phyloP scores from a whole-genome alignment of 106 monocot species.

The Dendrobium catenatum region DNA sequence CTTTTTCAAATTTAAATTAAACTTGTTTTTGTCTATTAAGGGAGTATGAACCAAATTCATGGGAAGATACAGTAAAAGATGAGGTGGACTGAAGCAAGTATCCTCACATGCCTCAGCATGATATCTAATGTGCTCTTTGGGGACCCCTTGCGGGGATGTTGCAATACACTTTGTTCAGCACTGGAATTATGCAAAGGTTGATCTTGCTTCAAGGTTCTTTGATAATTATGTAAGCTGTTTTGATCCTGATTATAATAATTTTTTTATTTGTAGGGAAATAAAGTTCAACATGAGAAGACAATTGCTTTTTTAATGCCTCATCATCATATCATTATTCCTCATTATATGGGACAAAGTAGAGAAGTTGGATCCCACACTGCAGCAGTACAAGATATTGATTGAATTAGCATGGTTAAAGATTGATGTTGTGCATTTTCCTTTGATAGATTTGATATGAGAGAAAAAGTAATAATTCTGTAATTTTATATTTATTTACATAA shows the following conservation, averaged over 20 bases:
- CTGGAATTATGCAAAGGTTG: constrained; percentile 99
- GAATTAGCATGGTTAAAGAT: no score
- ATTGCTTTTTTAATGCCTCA: constrained; percentile 98
- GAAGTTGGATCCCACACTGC: constrained; percentile 9
- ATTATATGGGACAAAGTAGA: constrained; percentile 76
- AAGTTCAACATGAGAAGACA: constrained; percentile 82
- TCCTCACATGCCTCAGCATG: constrained; percentile 99
- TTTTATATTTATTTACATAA: no score
- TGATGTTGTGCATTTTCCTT: no score
- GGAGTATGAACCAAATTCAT: constrained; percentile 99
- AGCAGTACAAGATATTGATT: no score
- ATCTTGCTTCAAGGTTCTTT: constrained; percentile 7
- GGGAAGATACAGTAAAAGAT: constrained; percentile 96
- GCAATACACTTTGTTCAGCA: constrained; percentile 98
- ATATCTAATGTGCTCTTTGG: constrained; percentile 96
- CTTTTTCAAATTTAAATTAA: neutral
- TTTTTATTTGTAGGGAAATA: constrained; percentile 62
- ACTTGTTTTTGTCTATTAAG: constrained; percentile 5
- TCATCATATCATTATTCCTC: constrained; percentile 99
- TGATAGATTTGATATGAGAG: no score
- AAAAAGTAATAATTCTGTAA: no score
- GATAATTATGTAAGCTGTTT: neutral
- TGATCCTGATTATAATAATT: neutral
- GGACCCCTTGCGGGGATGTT: constrained; percentile 94
- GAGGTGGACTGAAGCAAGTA: constrained; percentile 78